A percentile compares a stretch with the other conserved stretches of the same genome.
phyloP scores from a whole-genome alignment of 257 asterid species.

The Jasminum sambac region DNA sequence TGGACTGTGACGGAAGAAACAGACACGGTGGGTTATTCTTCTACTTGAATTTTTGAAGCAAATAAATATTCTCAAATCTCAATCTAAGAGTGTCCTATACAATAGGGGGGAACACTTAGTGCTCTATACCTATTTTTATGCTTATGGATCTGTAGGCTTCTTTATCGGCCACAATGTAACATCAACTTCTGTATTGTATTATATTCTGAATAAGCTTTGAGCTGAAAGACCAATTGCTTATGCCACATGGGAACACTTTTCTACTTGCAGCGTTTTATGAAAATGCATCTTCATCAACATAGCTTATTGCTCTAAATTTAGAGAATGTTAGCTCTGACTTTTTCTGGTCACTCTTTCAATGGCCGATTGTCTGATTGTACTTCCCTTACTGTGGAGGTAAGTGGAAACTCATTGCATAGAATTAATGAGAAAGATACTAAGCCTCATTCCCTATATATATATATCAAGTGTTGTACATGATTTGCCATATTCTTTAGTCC shows the following conservation, averaged over 20 bases:
- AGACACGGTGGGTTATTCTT: conserved; percentile 66
- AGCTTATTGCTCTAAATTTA: conserved; percentile 16
- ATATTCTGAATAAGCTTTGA: conserved; percentile 21
- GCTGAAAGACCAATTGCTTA: conserved; percentile 1
- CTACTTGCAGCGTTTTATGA: conserved; percentile 3
- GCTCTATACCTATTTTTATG: conserved; percentile 17
- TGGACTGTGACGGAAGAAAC: conserved; percentile 88
- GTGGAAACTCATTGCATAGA: conserved; percentile 1
- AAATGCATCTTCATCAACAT: not conserved
- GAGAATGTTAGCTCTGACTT: not conserved
- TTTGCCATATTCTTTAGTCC: not conserved
- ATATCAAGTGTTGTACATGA: not conserved
- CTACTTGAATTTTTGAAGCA: conserved; percentile 13
- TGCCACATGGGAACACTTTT: conserved; percentile 9
- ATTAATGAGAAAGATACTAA: conserved; percentile 1
- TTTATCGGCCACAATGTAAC: conserved; percentile 1
- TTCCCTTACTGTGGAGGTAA: not conserved
- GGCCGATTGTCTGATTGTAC: conserved; percentile 22
- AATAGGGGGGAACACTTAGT: conserved; percentile 4
- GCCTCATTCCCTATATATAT: not conserved
- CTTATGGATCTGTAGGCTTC: conserved; percentile 20
- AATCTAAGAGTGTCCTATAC: conserved; percentile 13
- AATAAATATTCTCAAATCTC: not conserved
- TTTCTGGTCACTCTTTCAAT: conserved; percentile 21
- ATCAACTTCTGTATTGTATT: conserved; percentile 3